A percentile compares a stretch with the other conserved stretches of the same genome.
phyloP scores from a whole-genome alignment of 2,329 filamentous ascomycete genomes.

The Trichoderma koningii region DNA sequence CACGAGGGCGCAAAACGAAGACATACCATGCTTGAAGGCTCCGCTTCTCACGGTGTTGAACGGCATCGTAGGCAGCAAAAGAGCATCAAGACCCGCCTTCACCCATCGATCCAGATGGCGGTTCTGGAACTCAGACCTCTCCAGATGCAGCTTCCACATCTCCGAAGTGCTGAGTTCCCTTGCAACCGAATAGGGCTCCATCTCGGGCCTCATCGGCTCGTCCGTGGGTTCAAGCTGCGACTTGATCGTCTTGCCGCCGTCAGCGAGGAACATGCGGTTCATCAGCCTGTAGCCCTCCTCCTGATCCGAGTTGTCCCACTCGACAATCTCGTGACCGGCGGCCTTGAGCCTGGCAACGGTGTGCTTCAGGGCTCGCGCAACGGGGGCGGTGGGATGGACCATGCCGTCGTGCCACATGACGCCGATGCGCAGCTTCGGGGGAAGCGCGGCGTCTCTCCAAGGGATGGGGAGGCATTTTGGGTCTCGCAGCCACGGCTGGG shows the following conservation, averaged over 20 bases:
- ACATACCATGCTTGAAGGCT: constrained; percentile 47
- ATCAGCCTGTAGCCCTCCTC: constrained; percentile 43
- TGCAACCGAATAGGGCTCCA: constrained; percentile 39
- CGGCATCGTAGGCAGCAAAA: constrained; percentile 59
- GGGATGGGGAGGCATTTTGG: constrained; percentile 61
- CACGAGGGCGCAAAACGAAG: too few relatives aligned
- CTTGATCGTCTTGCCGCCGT: constrained; percentile 47
- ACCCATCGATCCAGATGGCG: constrained; percentile 51
- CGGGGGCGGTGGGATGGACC: constrained; percentile 66
- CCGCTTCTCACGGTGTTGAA: constrained; percentile 48
- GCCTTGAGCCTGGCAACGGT: constrained; percentile 47
- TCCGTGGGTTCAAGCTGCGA: constrained; percentile 45
- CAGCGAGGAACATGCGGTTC: constrained; percentile 51
- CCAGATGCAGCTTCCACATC: constrained; percentile 52
- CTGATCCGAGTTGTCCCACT: constrained; percentile 52
- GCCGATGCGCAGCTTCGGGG: constrained; percentile 54
- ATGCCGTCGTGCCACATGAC: constrained; percentile 67
- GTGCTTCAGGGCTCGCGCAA: constrained; percentile 56
- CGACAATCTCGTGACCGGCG: constrained; percentile 54
- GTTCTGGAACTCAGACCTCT: constrained; percentile 50
- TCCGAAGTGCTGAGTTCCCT: constrained; percentile 46
- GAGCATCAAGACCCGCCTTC: constrained; percentile 57
- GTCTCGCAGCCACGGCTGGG: constrained; percentile 59
- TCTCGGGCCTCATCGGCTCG: constrained; percentile 47
- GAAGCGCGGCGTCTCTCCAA: constrained; percentile 48